Conservation (phyloP, 2,329 filamentous ascomycete species). For the Fusarium pseudonygamai region DNA sequence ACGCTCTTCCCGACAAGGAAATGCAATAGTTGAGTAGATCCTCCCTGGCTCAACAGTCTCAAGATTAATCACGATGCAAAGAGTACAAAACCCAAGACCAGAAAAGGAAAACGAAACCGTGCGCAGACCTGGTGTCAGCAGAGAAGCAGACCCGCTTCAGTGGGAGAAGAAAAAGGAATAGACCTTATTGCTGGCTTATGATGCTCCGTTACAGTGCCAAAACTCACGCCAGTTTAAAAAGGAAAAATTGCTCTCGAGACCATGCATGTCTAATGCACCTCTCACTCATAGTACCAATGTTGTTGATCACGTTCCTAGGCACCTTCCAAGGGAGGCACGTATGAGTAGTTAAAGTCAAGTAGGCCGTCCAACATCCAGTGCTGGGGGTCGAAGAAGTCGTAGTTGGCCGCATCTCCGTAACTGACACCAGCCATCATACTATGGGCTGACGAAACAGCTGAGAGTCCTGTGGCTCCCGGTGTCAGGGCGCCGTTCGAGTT, state of each 20-base stretch:
- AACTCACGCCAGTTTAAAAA: constrained; percentile 15
- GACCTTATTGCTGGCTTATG: not conserved
- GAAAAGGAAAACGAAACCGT: not conserved
- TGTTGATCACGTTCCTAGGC: constrained; percentile 47
- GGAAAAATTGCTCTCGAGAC: not conserved
- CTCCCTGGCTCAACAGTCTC: constrained; percentile 20
- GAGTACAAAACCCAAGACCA: not conserved
- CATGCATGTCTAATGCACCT: not conserved
- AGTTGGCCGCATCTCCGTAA: constrained; percentile 75
- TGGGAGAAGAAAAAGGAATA: not conserved
- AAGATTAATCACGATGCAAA: constrained; percentile 24
- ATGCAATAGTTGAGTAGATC: not conserved
- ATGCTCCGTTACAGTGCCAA: constrained; percentile 7
- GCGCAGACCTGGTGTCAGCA: constrained; percentile 7
- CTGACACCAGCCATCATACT: constrained; percentile 61
- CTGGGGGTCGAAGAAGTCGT: constrained; percentile 91
- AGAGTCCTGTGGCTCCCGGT: constrained; percentile 58
- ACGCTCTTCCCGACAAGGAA: not conserved
- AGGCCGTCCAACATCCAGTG: constrained; percentile 94
- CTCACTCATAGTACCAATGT: not conserved
- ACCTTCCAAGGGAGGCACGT: constrained; percentile 64
- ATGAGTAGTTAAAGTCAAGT: constrained; percentile 80
- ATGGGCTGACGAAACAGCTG: constrained; percentile 50
- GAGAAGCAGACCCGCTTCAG: not conserved
- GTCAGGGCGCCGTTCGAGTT: constrained; percentile 62